phyloP scores from a whole-genome alignment of 352 stramenopile species.

The Halophytophthora batemanensis region DNA sequence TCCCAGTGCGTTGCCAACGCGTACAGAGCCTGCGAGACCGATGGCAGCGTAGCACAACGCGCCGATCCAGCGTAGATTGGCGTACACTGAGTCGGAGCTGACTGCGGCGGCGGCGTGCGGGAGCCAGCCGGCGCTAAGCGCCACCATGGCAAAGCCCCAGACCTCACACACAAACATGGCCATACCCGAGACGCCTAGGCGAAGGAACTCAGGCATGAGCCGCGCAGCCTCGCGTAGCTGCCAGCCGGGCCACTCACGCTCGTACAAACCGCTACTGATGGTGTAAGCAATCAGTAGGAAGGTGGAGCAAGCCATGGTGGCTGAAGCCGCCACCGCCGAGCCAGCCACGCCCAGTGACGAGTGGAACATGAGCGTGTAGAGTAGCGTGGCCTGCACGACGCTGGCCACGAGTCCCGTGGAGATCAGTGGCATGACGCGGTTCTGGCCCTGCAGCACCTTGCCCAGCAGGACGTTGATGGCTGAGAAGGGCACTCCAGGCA shows the following conservation, averaged over 20 bases:
- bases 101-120: constrained; percentile 76
- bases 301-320: constrained; percentile 54
- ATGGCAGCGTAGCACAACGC: constrained; percentile 50
- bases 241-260: constrained; percentile 79
- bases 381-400: constrained; percentile 70
- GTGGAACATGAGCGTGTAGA: constrained; percentile 88
- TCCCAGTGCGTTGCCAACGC: constrained; percentile 84
- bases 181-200: constrained; percentile 75
- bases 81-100: constrained; percentile 80
- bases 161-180: constrained; percentile 88
- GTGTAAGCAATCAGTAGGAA: constrained; percentile 68
- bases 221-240: constrained; percentile 52
- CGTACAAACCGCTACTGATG: constrained; percentile 55
- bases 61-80: constrained; percentile 67
- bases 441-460: constrained; percentile 85
- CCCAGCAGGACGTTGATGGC: constrained; percentile 71
- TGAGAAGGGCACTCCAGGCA: constrained; percentile 78
- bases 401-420: constrained; percentile 73
- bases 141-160: constrained; percentile 74
- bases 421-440: constrained; percentile 83
- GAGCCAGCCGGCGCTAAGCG: constrained; percentile 74
- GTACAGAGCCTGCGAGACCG: constrained; percentile 66
- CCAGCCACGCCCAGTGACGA: constrained; percentile 70
- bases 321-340: constrained; percentile 67
- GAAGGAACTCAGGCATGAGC: constrained; percentile 72